Evolutionary conservation across 768 basidiomycete species (phyloP).

Genomic region (Steccherinum ochraceum): DNA sequence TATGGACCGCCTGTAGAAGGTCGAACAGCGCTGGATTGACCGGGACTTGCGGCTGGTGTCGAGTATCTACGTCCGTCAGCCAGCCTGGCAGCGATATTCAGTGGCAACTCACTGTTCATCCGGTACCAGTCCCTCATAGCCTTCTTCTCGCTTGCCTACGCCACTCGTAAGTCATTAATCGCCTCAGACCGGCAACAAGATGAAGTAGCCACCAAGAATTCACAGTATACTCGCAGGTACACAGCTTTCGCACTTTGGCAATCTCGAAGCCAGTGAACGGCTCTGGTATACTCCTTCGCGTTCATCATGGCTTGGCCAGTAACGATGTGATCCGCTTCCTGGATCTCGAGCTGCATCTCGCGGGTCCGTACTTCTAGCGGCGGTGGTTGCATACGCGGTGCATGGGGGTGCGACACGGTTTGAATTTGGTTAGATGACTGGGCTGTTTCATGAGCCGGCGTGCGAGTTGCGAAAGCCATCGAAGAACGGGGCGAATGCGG

Average conservation of each 20-base stretch:
- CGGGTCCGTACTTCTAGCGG: constrained; percentile 27
- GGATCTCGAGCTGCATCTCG: constrained; percentile 43
- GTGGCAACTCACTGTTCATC: constrained; percentile 51
- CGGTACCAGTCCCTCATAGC: constrained; percentile 83
- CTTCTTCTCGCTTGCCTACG: constrained; percentile 76
- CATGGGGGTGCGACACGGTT: constrained; percentile 26
- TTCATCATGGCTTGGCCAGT: constrained; percentile 72
- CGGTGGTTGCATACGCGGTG: constrained; percentile 26
- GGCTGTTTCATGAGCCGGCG: constrained; percentile 6
- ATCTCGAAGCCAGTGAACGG: constrained; percentile 53
- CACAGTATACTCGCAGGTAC: constrained; percentile 76
- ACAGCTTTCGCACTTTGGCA: constrained; percentile 67
- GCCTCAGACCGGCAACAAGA: neutral
- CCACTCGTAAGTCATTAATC: neutral
- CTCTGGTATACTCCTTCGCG: constrained; percentile 72
- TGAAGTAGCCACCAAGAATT: constrained; percentile 66
- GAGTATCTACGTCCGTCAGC: constrained; percentile 42
- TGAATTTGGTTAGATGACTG: constrained; percentile 5
- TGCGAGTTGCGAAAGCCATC: constrained; percentile 4
- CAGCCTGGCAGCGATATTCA: neutral
- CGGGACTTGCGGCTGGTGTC: constrained; percentile 62
- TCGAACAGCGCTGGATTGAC: constrained; percentile 52
- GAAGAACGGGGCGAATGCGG: constrained; percentile 21
- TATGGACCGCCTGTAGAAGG: constrained; percentile 53
- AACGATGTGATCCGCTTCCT: constrained; percentile 68